Conservation (phyloP, 2,329 filamentous ascomycete species). For the Microdochium trichocladiopsis region DNA sequence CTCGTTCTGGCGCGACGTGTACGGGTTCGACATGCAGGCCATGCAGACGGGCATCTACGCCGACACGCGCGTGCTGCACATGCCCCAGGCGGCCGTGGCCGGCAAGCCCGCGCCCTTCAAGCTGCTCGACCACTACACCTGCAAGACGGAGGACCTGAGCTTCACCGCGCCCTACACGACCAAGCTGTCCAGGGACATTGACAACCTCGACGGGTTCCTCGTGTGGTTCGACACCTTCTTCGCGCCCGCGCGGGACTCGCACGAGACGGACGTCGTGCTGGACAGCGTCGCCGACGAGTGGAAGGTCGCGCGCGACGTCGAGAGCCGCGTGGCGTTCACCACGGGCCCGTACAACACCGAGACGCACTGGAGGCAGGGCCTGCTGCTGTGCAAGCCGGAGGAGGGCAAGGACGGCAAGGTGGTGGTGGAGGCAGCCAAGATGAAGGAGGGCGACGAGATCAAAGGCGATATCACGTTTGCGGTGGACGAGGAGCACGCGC, state of each 20-base stretch:
- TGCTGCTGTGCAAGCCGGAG: slow-evolving; percentile 56
- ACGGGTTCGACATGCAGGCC: slow-evolving; percentile 88
- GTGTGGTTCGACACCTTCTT: slow-evolving; percentile 97
- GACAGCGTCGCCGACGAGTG: slow-evolving; percentile 54
- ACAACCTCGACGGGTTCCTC: slow-evolving; percentile 75
- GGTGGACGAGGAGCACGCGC: slow-evolving; percentile 62
- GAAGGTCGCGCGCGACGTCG: slow-evolving; percentile 19
- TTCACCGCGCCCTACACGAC: slow-evolving; percentile 66
- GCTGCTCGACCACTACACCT: slow-evolving; percentile 68
- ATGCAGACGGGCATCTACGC: slow-evolving; percentile 81
- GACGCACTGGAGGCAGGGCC: slow-evolving; percentile 88
- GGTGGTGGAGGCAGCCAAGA: slow-evolving; percentile 30
- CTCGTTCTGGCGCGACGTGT: slow-evolving; percentile 84
- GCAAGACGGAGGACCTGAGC: slow-evolving; percentile 63
- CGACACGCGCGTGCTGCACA: slow-evolving; percentile 71
- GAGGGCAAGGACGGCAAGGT: slow-evolving; percentile 18
- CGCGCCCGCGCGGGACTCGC: slow-evolving; percentile 49
- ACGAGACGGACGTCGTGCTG: slow-evolving; percentile 37
- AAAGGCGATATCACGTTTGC: slow-evolving; percentile 64
- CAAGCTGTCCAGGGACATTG: slow-evolving; percentile 52
- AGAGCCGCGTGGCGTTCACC: slow-evolving; percentile 70
- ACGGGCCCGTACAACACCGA: slow-evolving; percentile 70
- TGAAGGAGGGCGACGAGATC: slow-evolving; percentile 50
- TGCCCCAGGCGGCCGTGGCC: slow-evolving; percentile 53
- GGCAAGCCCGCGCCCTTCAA: slow-evolving; percentile 61